Conservation (phyloP, 768 basidiomycete species). For the Tylopilus subfusipes region DNA sequence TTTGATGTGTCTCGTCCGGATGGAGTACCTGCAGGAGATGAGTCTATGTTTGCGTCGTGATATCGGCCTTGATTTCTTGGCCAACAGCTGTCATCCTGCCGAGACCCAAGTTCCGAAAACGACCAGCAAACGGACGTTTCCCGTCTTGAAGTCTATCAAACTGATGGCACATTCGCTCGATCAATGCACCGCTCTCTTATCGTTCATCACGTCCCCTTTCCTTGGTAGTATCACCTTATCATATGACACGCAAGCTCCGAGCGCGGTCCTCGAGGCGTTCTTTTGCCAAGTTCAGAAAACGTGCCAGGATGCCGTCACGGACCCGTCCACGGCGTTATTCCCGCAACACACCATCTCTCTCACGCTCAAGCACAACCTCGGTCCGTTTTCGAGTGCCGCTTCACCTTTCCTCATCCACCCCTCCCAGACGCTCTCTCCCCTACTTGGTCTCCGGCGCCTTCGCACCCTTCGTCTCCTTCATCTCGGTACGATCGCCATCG, state of each 20-base stretch:
- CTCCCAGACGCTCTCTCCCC: conserved; percentile 23
- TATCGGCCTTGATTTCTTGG: conserved; percentile 15
- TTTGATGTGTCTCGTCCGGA: conserved; percentile 16
- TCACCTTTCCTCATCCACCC: conserved; percentile 24
- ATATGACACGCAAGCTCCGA: conserved; percentile 28
- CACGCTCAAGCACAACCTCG: conserved; percentile 27
- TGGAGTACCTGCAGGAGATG: conserved; percentile 26
- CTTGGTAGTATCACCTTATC: conserved; percentile 23
- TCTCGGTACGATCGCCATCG: conserved; percentile 26
- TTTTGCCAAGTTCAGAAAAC: conserved; percentile 22
- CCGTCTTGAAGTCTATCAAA: conserved; percentile 22
- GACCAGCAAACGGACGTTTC: conserved; percentile 15
- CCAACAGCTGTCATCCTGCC: conserved; percentile 1
- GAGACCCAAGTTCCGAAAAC: background rate
- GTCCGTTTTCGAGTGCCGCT: conserved; percentile 16
- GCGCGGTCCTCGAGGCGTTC: conserved; percentile 19
- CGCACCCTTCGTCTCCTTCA: conserved; percentile 23
- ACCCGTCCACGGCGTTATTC: background rate
- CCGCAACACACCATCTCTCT: conserved; percentile 17
- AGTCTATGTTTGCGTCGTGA: conserved; percentile 18
- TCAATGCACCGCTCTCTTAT: conserved; percentile 27
- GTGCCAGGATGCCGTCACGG: conserved; percentile 1
- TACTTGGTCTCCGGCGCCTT: conserved; percentile 20
- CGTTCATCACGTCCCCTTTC: conserved; percentile 22
- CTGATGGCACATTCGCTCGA: conserved; percentile 24